Evolutionary conservation across 2,329 filamentous ascomycete species (phyloP), one percentile per base, ranked within the genome.

Genomic region (Ceratocystis papillata): DNA sequence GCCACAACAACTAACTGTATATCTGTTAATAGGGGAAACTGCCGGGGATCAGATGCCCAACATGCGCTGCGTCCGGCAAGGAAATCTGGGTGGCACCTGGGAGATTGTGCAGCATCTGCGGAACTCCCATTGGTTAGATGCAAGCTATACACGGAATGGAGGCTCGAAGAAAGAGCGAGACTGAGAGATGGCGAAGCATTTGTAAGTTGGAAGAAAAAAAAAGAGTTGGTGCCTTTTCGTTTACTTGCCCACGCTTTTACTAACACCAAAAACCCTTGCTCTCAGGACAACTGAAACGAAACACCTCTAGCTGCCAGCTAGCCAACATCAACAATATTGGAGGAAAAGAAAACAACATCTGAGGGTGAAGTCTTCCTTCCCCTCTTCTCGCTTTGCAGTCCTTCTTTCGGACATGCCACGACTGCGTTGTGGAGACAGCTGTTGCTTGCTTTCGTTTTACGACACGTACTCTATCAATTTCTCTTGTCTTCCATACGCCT

Each of bases 31-130:
- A 68, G 67, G 68, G 68, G 25, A 68, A 53, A n/a, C 76, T 81
- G 67, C 77, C 80, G 3, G 81, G 81, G 8, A 79, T 81, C 30
- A 75, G 77, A 70, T 83, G 81, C 71, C 79, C 80, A 61, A 81
- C 77, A 3, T 83, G 81, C 70, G 76, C 76, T 63, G 71, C 74
- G 53, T 74, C 75, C 59, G 81, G 81, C 67, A 75, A 78, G 68
- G 81, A 82, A 70, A 79, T 80, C 55, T 83, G 81, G 81, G 81
- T 83, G 28, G 80, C 82, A 68, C 80, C 79, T 41, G 81, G 81
- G 64, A 77, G 79, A 66, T 74, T 74, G 63, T 83, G 81, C 70
- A 77, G 77, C 41, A 77, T 79, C 69, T 82, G 80, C 72, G 79
- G 80, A 62, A 80, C 79, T 28, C 76, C 78, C 45, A 73, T 73